Evolutionary conservation across 2,329 filamentous ascomycete genomes (phyloP).

Genomic region (Xylariaceae sp.): DNA sequence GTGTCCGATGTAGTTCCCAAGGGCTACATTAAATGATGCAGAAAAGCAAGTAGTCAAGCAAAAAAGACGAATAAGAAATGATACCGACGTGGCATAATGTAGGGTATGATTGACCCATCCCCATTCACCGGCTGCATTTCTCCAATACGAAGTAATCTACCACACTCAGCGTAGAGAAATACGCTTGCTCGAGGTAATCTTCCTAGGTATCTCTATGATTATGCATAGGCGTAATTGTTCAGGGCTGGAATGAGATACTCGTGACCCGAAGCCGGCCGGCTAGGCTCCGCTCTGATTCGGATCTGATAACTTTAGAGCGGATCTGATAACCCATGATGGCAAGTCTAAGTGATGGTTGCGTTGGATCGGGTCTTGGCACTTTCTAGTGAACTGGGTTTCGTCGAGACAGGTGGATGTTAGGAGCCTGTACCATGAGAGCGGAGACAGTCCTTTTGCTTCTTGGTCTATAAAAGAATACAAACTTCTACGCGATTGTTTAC

Average conservation of each 20-base stretch:
- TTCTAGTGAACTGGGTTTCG: too few species aligned
- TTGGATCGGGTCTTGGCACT: constrained; percentile 21
- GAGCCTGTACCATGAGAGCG: background rate
- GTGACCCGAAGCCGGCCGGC: constrained; percentile 32
- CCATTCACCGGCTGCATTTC: constrained; percentile 19
- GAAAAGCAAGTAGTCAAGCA: background rate
- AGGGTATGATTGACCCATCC: constrained; percentile 14
- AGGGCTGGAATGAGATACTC: constrained; percentile 8
- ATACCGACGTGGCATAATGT: constrained; percentile 7
- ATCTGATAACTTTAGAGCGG: constrained; percentile 43
- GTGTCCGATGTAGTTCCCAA: too few species aligned
- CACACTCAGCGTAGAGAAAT: background rate
- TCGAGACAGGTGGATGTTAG: too few species aligned
- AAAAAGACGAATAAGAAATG: background rate
- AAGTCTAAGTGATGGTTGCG: constrained; percentile 20
- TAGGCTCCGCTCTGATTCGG: constrained; percentile 32
- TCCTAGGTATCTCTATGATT: background rate
- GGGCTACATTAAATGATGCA: background rate
- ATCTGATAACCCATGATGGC: constrained; percentile 39
- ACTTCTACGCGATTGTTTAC: too few species aligned
- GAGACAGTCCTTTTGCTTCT: background rate
- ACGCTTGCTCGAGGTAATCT: constrained; percentile 8
- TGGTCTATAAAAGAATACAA: too few species aligned
- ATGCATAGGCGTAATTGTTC: background rate
- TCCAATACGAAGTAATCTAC: constrained; percentile 13